These are phyloP conservation scores for Rhynchosporium agropyri DNA, from an alignment of 2,329 filamentous ascomycete genomes.

Conservation along the genomic window DNA sequence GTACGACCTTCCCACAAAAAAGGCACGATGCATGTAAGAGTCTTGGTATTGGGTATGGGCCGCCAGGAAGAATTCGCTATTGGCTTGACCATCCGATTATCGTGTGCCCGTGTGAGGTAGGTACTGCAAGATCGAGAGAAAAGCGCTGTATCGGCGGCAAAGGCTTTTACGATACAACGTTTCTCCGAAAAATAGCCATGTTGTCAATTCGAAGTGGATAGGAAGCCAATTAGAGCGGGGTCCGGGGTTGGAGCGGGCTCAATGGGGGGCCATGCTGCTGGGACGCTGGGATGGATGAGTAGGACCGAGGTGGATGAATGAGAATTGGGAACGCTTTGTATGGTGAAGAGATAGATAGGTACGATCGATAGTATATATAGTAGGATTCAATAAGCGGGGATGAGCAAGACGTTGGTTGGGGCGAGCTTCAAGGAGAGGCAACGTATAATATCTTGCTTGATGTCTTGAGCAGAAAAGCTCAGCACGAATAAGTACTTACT, in stretches of 20 bases:
- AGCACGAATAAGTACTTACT: neutral
- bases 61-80: slow-evolving; percentile 12
- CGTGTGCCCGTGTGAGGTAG: neutral
- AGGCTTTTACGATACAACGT: slow-evolving; percentile 20
- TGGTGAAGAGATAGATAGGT: neutral
- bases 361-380: neutral
- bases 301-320: slow-evolving; percentile 26
- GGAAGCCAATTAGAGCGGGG: slow-evolving; percentile 2
- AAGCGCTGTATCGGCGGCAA: slow-evolving; percentile 1
- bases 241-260: neutral
- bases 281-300: slow-evolving; percentile 18
- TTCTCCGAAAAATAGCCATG: slow-evolving; percentile 11
- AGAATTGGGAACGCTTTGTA: no score
- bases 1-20: slow-evolving; percentile 2
- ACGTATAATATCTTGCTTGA: no score
- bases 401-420: neutral
- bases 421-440: no score
- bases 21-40: slow-evolving; percentile 7
- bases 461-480: no score
- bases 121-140: neutral
- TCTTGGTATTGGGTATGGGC: slow-evolving; percentile 2
- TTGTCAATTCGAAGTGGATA: slow-evolving; percentile 11
- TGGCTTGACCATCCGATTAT: neutral
- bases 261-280: slow-evolving; percentile 1
- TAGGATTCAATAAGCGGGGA: slow-evolving; percentile 2